Conservation (phyloP, 768 basidiomycete genomes). For the Scleroderma citrinum region DNA sequence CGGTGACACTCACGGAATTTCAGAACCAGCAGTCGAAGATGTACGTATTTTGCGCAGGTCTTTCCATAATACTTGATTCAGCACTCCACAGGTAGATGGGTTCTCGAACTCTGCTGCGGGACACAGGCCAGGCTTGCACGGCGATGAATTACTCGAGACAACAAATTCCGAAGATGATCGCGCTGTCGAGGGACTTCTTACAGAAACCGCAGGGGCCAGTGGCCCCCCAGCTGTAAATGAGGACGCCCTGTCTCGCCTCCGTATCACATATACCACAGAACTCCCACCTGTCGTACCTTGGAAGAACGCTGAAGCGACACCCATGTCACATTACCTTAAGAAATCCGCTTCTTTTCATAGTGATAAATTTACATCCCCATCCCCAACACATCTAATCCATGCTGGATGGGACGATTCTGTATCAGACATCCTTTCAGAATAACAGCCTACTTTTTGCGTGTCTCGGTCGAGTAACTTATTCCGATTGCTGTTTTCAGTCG, state of each 20-base stretch:
- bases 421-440: constrained; percentile 36
- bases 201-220: constrained; percentile 28
- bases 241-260: constrained; percentile 31
- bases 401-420: constrained; percentile 57
- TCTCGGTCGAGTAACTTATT: constrained; percentile 21
- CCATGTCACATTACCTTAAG: constrained; percentile 32
- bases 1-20: constrained; percentile 15
- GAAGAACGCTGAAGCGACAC: constrained; percentile 29
- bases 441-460: constrained; percentile 11
- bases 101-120: constrained; percentile 20
- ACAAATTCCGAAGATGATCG: constrained; percentile 34
- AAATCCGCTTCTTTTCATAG: constrained; percentile 37
- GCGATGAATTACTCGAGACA: constrained; percentile 27
- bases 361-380: constrained; percentile 35
- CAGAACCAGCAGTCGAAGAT: constrained; percentile 24
- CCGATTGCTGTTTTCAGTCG: constrained; percentile 13
- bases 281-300: constrained; percentile 29
- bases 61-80: constrained; percentile 28
- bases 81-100: constrained; percentile 24
- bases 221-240: constrained; percentile 24
- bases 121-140: constrained; percentile 21
- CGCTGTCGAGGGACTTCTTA: constrained; percentile 27
- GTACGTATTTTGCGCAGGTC: constrained; percentile 24
- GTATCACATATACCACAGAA: constrained; percentile 30
- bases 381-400: constrained; percentile 46